phyloP scores from a whole-genome alignment of 2,329 filamentous ascomycete species.

The Arachnomyces sp. region DNA sequence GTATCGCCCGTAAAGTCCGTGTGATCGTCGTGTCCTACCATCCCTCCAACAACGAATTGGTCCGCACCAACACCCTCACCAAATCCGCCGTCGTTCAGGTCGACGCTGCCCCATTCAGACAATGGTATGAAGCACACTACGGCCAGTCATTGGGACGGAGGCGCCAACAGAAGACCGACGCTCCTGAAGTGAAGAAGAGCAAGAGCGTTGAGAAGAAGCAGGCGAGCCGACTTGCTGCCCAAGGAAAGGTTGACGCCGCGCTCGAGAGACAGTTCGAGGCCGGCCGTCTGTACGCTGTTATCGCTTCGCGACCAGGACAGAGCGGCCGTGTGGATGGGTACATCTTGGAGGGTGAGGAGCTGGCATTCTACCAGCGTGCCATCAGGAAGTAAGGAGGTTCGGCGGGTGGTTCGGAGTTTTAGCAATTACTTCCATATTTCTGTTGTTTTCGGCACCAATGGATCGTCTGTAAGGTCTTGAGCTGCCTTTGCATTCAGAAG shows the following conservation, averaged over 20 bases:
- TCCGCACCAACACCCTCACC: conserved; percentile 99
- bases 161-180: conserved; percentile 71
- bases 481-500: too few species aligned
- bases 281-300: conserved; percentile 89
- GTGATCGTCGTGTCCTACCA: conserved; percentile 98
- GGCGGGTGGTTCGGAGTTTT: background rate
- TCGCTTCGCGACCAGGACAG: conserved; percentile 91
- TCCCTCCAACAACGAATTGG: conserved; percentile 99
- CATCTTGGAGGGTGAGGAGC: conserved; percentile 97
- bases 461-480: background rate
- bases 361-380: conserved; percentile 99
- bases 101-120: conserved; percentile 96
- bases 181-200: conserved; percentile 69
- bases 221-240: conserved; percentile 69
- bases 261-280: conserved; percentile 99
- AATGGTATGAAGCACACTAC: conserved; percentile 99
- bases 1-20: conserved; percentile 96
- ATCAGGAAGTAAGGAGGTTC: conserved; percentile 79
- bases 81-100: conserved; percentile 98
- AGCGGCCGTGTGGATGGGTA: conserved; percentile 95
- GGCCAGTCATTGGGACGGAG: conserved; percentile 80
- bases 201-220: conserved; percentile 96
- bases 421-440: background rate
- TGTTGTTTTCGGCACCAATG: background rate
- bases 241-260: conserved; percentile 85